Evolutionary conservation across 164 flowering plant genomes (phyloP).

Genomic region (Macadamia tetraphylla): DNA sequence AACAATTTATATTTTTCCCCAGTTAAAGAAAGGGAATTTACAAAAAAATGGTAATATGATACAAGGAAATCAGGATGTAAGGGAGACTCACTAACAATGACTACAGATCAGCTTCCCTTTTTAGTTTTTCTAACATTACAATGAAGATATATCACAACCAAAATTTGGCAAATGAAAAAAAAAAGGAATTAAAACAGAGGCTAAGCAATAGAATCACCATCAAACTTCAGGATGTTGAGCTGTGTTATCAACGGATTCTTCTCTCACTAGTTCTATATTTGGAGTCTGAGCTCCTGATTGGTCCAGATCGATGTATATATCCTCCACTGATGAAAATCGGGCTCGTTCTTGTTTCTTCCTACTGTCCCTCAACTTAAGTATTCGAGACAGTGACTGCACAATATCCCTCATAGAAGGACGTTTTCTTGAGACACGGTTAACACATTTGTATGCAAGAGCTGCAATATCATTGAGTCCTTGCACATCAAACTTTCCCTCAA

Average conservation of each 20-base stretch:
- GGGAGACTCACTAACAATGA: conserved; percentile 3
- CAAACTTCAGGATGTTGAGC: conserved; percentile 39
- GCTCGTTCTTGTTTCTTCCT: conserved; percentile 43
- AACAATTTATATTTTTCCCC: background rate
- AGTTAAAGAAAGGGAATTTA: background rate
- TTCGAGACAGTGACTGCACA: conserved; percentile 66
- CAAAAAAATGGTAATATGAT: conserved; percentile 8
- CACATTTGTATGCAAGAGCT: conserved; percentile 73
- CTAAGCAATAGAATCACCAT: background rate
- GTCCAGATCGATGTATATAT: conserved; percentile 48
- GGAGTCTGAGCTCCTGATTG: conserved; percentile 33
- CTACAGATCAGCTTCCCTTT: background rate
- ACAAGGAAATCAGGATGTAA: conserved; percentile 11
- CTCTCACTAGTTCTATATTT: conserved; percentile 35
- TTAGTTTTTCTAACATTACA: background rate
- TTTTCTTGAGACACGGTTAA: conserved; percentile 50
- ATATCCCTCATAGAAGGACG: conserved; percentile 89
- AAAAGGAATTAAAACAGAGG: background rate
- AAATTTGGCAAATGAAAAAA: background rate
- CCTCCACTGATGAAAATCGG: conserved; percentile 39
- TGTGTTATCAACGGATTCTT: conserved; percentile 55
- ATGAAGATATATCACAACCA: conserved; percentile 2
- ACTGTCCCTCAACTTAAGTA: conserved; percentile 39
- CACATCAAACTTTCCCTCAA: conserved; percentile 56
- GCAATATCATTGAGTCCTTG: conserved; percentile 73